These are phyloP conservation scores for Micractinium sp. DNA, from an alignment of 139 green algal genomes.

Conservation along the genomic window DNA sequence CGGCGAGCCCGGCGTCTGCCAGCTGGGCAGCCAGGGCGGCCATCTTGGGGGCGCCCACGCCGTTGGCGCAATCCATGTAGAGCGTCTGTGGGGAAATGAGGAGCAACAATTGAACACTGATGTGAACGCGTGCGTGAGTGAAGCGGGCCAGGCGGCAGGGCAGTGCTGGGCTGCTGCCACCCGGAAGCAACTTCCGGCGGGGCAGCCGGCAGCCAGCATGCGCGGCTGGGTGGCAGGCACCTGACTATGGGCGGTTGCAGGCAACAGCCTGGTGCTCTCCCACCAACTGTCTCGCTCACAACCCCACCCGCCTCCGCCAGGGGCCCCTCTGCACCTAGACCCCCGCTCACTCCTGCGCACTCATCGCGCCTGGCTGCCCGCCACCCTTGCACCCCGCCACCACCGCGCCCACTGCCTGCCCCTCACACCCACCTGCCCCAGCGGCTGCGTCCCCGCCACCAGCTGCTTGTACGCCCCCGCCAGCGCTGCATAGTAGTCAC, in stretches of 20 bases:
- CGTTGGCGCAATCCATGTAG: slow-evolving; percentile 94
- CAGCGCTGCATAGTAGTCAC: slow-evolving; percentile 56
- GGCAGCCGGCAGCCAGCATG: too few species aligned
- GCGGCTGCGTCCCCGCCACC: slow-evolving; percentile 9
- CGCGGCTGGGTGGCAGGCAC: not conserved
- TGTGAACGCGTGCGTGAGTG: too few species aligned
- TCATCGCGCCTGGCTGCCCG: too few species aligned
- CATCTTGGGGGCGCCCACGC: slow-evolving; percentile 86
- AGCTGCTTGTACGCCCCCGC: slow-evolving; percentile 39
- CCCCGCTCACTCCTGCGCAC: too few species aligned
- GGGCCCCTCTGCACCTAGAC: too few species aligned
- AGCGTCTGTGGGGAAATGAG: slow-evolving; percentile 42
- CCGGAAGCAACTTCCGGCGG: too few species aligned
- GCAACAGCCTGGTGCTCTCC: not conserved
- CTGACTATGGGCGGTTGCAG: not conserved
- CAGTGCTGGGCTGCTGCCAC: not conserved
- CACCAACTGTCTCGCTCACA: not conserved
- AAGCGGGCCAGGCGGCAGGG: not conserved
- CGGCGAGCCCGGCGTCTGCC: slow-evolving; percentile 37
- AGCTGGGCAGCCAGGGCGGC: slow-evolving; percentile 49
- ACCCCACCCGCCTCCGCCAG: too few species aligned
- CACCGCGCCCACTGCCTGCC: not conserved
- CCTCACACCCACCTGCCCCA: slow-evolving; percentile 27
- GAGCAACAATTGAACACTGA: not conserved
- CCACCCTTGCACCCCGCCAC: not conserved